These are phyloP conservation scores for Candida jianshihensis DNA, from an alignment of 805 yeast species.

Conservation along the genomic window DNA sequence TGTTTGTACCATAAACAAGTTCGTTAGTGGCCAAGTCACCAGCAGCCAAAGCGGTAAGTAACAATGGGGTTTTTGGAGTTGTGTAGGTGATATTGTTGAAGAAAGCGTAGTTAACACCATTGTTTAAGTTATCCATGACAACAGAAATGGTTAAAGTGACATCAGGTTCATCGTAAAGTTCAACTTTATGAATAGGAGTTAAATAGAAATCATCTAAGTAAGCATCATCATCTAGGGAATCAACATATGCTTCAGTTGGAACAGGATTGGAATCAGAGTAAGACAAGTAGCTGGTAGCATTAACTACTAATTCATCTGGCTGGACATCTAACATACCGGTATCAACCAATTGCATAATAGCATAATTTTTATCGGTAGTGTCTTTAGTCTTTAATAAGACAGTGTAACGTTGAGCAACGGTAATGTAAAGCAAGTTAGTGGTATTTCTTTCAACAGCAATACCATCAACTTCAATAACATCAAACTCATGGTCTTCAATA, in stretches of 20 bases:
- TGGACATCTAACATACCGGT: slow-evolving; percentile 71
- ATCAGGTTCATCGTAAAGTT: slow-evolving; percentile 60
- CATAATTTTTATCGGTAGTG: slow-evolving; percentile 58
- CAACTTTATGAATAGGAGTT: slow-evolving; percentile 52
- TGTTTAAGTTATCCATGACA: slow-evolving; percentile 71
- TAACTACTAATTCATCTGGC: slow-evolving; percentile 59
- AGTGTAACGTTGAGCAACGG: slow-evolving; percentile 90
- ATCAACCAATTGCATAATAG: slow-evolving; percentile 79
- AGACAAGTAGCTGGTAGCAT: slow-evolving; percentile 68
- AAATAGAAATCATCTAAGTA: slow-evolving; percentile 75
- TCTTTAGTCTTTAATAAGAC: slow-evolving; percentile 70
- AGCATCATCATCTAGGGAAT: slow-evolving; percentile 39
- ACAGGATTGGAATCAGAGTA: slow-evolving; percentile 41
- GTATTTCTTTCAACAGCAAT: slow-evolving; percentile 69
- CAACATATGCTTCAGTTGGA: slow-evolving; percentile 35
- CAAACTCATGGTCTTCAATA: slow-evolving; percentile 82
- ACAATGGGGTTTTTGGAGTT: slow-evolving; percentile 79
- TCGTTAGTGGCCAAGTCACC: slow-evolving; percentile 51
- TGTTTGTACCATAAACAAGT: slow-evolving; percentile 66
- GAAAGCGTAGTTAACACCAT: slow-evolving; percentile 94
- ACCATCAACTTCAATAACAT: slow-evolving; percentile 91
- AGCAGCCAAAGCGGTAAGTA: slow-evolving; percentile 71
- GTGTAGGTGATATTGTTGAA: slow-evolving; percentile 81
- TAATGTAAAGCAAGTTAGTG: slow-evolving; percentile 66
- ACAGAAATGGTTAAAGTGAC: slow-evolving; percentile 64